Base-by-base conservation (phyloP, 176 grass and related monocot genomes). In the Zea luxurians region DNA sequence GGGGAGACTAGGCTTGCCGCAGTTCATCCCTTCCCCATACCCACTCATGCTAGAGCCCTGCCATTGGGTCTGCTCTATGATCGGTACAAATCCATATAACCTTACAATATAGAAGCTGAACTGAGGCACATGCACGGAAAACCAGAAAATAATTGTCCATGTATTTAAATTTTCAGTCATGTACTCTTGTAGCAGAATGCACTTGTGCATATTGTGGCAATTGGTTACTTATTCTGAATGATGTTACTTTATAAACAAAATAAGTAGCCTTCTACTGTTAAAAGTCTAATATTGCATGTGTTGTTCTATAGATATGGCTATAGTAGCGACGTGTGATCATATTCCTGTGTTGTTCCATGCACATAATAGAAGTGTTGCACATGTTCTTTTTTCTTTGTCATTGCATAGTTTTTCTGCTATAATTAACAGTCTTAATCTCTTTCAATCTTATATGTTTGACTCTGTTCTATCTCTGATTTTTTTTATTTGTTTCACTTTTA, bases 281-380 rank as follows among this genome's bases (percentile, higher is more conserved):
- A 48, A 70, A 27, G 42, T 60, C 13, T 12, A 37, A 43, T 70
- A 13, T n/a, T 70, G 21, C 42, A 61, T 69, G 20, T 1, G 21
- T 37, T 18, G 21, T 36, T 4, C 12, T 55, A 2, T 45, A 68
- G 17, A 44, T 45, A 43, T 37, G 16, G 6, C 35, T 48, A 17
- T 50, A 50, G 13, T 8, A 54, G 43, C 10, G 10, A 20, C 13
- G 6, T 0, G 1, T 47, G 5, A 61, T 70, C 18, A 59, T 80
- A 60, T 61, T 40, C 48, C n/a, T 79, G 10, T 80, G 42, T 60
- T 71, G 10, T 35, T 71, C 21, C 44, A 43, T 63, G 35, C 16
- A 40, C 61, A 11, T 2, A 4, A 20, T 49, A 45, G 4, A 37
- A 15, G 4, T 43, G 15, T 61, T 36, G 20, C 16, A 18, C 38